phyloP scores from a whole-genome alignment of 352 stramenopile genomes.

The Elongisporangium anandrum region DNA sequence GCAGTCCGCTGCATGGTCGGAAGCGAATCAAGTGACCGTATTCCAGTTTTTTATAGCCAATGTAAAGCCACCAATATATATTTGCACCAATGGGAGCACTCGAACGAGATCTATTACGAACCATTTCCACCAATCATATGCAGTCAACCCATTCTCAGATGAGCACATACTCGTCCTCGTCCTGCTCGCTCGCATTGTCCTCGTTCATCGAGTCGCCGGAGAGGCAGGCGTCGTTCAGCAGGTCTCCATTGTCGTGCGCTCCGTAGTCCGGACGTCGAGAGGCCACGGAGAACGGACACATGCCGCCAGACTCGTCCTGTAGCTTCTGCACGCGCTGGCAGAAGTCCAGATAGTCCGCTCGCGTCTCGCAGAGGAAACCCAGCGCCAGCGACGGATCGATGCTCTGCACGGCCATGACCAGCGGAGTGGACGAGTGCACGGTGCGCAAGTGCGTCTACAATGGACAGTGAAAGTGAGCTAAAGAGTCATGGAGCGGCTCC shows the following conservation, averaged over 20 bases:
- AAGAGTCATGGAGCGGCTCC: no score
- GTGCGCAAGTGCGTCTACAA: constrained; percentile 52
- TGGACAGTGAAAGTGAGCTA: neutral
- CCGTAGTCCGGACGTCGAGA: constrained; percentile 53
- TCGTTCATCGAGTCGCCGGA: constrained; percentile 63
- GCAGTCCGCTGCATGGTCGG: neutral
- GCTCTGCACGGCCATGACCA: constrained; percentile 80
- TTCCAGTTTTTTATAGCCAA: neutral
- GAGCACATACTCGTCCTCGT: constrained; percentile 75
- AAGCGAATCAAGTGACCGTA: neutral
- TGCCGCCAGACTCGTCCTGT: constrained; percentile 29
- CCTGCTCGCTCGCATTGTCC: constrained; percentile 31
- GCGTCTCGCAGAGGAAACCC: constrained; percentile 89
- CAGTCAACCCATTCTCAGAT: constrained; percentile 26
- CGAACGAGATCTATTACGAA: neutral
- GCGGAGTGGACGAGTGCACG: constrained; percentile 43
- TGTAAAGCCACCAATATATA: neutral
- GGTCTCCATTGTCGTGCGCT: constrained; percentile 27
- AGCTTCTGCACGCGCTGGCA: constrained; percentile 40
- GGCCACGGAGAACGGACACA: constrained; percentile 67
- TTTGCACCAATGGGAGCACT: neutral
- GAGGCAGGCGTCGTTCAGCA: constrained; percentile 45
- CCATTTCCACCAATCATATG: neutral
- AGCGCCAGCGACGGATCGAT: constrained; percentile 94
- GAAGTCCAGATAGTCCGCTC: constrained; percentile 70